Base-by-base conservation (phyloP, 768 basidiomycete genomes). In the Boletus fagicola region DNA sequence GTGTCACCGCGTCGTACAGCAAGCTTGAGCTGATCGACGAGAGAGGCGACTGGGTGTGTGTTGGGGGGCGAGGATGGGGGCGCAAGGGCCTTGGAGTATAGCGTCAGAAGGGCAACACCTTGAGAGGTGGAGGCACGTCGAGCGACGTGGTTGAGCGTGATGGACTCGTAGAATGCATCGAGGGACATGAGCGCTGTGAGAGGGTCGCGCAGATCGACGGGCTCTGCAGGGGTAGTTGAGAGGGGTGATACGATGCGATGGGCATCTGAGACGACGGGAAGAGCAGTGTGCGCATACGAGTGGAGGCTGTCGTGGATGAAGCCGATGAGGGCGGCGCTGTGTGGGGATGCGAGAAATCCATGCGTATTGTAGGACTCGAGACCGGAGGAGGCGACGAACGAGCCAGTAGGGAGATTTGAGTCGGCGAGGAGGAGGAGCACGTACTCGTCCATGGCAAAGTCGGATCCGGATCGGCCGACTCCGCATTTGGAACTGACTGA, bases 371-470 rank as follows among this genome's bases (percentile, higher is more conserved):
- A 94, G 5, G 94, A 93, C 67, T 99, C 96, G 58, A 98, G 81
- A 2, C 96, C 96, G 3, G 92, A 83, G 1, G 94, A 97, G 0
- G 95, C 92, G 57, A 98, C 92, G 71, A 99, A 99, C 1, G 96
- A 89, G 36, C 97, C 97, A 0, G 96, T 98, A 2, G 97, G 97
- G 4, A 99, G 85, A 72, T 96, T 98, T 59, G 92, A 90, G 76
- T 96, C 94, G 0, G 91, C 82, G 43, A 96, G 81, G 36, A 95
- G 79, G 39, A 94, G 82, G 18, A 93, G 77, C 31, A 93, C 74
- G 70, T 89, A 91, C 0, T 74, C 72, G 72, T 75, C 73, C 62
- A 62, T 65, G 44, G 6, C 24, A 28, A 38, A 20, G 33, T 47
- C 38, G 30, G 44, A 20, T 24, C 8, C 11, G 10, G 26, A 30